A percentile compares a stretch with the other conserved stretches of the same genome.
phyloP scores from a whole-genome alignment of 768 basidiomycete species.

The Amanita thiersii region DNA sequence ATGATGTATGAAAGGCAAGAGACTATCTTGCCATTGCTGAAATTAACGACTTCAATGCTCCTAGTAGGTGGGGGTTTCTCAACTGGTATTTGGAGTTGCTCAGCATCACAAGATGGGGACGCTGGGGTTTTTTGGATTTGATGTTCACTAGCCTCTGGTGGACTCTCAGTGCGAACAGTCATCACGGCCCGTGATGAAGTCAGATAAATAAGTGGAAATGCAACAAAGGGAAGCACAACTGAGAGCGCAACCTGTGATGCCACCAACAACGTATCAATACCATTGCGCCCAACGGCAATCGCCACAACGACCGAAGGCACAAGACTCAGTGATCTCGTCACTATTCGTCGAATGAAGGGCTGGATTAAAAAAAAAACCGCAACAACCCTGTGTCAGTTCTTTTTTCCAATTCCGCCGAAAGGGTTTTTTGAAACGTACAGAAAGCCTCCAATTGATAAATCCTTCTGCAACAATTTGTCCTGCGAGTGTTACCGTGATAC shows the following conservation, averaged over 20 bases:
- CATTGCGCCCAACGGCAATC: slow-evolving; percentile 52
- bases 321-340: slow-evolving; percentile 65
- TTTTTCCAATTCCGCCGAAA: too few relatives aligned
- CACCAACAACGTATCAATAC: slow-evolving; percentile 63
- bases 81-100: not conserved
- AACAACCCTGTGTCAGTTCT: not conserved
- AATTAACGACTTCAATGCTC: slow-evolving; percentile 23
- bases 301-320: slow-evolving; percentile 65
- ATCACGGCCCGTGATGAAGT: slow-evolving; percentile 55
- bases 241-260: slow-evolving; percentile 71
- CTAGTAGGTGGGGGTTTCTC: not conserved
- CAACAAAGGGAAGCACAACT: slow-evolving; percentile 67
- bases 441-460: slow-evolving; percentile 69
- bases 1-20: slow-evolving; percentile 35
- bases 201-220: slow-evolving; percentile 64
- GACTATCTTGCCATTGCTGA: slow-evolving; percentile 29
- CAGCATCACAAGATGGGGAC: slow-evolving; percentile 1
- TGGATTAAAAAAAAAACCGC: slow-evolving; percentile 10
- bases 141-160: too few relatives aligned
- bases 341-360: slow-evolving; percentile 56
- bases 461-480: slow-evolving; percentile 80
- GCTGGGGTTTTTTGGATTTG: slow-evolving; percentile 11
- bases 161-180: slow-evolving; percentile 48
- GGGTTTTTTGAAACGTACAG: too few relatives aligned
- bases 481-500: slow-evolving; percentile 69